Evolutionary conservation across 164 flowering plant species (phyloP), one percentile per base, ranked within the genome.

Genomic region (Aristolochia contorta): DNA sequence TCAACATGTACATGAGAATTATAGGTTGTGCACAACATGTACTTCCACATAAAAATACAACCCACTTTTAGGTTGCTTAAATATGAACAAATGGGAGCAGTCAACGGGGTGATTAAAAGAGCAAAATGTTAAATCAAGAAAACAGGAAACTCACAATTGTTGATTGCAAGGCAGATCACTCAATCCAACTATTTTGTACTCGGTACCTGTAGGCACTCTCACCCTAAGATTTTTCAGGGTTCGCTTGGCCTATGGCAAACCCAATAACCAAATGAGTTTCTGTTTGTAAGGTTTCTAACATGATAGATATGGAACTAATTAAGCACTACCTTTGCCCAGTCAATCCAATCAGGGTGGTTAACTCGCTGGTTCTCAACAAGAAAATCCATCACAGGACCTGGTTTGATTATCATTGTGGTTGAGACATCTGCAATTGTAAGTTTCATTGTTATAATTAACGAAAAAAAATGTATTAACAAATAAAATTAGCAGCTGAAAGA

Each of bases 381-480:
- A 69, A 90, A 93, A 61, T 93, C 95, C 7, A 82, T 78, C 14
- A 93, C 85, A 4, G 92, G 92, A 14, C 99, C 97, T 49, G 97
- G 96, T 61, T 75, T 79, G 18, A 94, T 63, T 1, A 87, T 85
- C 99, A 86, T 94, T 0, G 97, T 94, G 1, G 96, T 88, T 0
- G 99, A 85, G 9, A 85, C 96, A 80, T 94, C 99, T 94, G 74
- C 24, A 12, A 9, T 30, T 7, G 16, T 30, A n/a, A 30, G 20
- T 37, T 37, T 37, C 43, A 37, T 37, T 37, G 16, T 20, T 22
- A 20, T 64, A 32, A n/a, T 16, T 16, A 33, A 27, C 66, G n/a
- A n/a, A n/a, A 27, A 6, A 43, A 62, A 10, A 64, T 18, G 41
- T 33, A 21, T 37, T 18, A 12, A 13, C 54, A 32, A 7, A 32